phyloP scores from a whole-genome alignment of 2,329 filamentous ascomycete genomes.

The Stemphylium vesicarium region DNA sequence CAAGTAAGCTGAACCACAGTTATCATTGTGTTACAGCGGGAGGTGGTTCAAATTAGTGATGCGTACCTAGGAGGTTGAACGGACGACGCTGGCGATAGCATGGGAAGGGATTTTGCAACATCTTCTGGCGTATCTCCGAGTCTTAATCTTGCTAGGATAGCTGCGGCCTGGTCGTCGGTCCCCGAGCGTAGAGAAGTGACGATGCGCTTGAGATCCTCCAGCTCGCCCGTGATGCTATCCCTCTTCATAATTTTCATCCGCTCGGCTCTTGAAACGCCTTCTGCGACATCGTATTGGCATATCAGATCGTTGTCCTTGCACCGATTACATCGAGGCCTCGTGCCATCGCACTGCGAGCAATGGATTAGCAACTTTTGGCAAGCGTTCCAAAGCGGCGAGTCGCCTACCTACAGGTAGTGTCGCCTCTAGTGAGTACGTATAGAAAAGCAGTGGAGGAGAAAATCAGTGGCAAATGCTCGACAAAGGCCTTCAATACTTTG shows the following conservation, averaged over 20 bases:
- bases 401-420: conserved; percentile 14
- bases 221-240: conserved; percentile 24
- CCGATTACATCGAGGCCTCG: conserved; percentile 28
- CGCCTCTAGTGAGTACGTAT: conserved; percentile 12
- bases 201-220: conserved; percentile 32
- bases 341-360: conserved; percentile 29
- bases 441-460: conserved; percentile 6
- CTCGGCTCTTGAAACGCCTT: conserved; percentile 33
- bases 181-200: conserved; percentile 25
- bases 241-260: conserved; percentile 34
- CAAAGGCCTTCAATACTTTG: neutral
- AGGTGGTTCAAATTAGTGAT: conserved; percentile 2
- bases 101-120: conserved; percentile 26
- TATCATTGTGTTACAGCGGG: conserved; percentile 16
- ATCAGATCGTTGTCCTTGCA: conserved; percentile 25
- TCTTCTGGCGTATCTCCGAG: conserved; percentile 29
- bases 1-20: conserved; percentile 26
- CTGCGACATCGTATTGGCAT: conserved; percentile 34
- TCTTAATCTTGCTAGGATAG: conserved; percentile 25
- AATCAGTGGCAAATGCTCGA: neutral
- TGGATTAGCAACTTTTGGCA: neutral
- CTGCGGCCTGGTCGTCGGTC: conserved; percentile 29
- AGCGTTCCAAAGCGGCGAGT: neutral
- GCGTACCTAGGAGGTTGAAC: conserved; percentile 27
- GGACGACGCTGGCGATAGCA: conserved; percentile 7